A percentile compares a stretch with the other conserved stretches of the same genome.
Evolutionary conservation across 1,284 basidiomycete genomes (phyloP).

Genomic region (Trametes hirsuta): DNA sequence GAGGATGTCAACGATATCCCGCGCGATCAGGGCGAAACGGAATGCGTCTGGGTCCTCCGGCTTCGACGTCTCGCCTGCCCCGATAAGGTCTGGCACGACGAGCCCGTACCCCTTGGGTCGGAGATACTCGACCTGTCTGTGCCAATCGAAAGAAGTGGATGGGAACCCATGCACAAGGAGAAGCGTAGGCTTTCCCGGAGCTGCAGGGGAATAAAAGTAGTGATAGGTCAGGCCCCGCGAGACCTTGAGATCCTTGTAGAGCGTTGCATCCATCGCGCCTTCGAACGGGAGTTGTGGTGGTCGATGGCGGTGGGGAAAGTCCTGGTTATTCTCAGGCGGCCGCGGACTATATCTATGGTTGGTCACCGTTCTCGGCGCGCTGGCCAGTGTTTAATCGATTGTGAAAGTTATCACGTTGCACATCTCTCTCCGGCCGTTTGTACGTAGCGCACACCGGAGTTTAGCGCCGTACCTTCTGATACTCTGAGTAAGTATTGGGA

Average conservation of each 20-base stretch:
- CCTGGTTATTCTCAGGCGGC: not conserved
- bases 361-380: too few relatives aligned
- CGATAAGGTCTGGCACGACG: slow-evolving; percentile 54
- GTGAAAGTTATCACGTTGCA: too few relatives aligned
- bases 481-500: too few relatives aligned
- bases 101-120: slow-evolving; percentile 46
- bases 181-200: slow-evolving; percentile 39
- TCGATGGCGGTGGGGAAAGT: not conserved
- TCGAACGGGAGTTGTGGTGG: not conserved
- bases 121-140: slow-evolving; percentile 46
- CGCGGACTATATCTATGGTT: not conserved
- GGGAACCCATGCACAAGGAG: slow-evolving; percentile 54
- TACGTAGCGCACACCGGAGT: too few relatives aligned
- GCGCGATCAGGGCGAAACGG: slow-evolving; percentile 37
- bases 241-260: slow-evolving; percentile 28
- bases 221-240: slow-evolving; percentile 43
- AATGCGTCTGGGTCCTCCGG: slow-evolving; percentile 43
- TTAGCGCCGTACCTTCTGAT: too few relatives aligned
- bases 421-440: too few relatives aligned
- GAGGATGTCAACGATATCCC: slow-evolving; percentile 51
- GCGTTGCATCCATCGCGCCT: not conserved
- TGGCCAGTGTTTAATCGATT: too few relatives aligned
- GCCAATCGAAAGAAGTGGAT: slow-evolving; percentile 47
- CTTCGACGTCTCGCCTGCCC: slow-evolving; percentile 52
- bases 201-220: slow-evolving; percentile 39